Percentiles rank a stretch among this genome's conserved stretches.
phyloP scores from a whole-genome alignment of 1,139 yeast genomes.

The Pichia sp. region DNA sequence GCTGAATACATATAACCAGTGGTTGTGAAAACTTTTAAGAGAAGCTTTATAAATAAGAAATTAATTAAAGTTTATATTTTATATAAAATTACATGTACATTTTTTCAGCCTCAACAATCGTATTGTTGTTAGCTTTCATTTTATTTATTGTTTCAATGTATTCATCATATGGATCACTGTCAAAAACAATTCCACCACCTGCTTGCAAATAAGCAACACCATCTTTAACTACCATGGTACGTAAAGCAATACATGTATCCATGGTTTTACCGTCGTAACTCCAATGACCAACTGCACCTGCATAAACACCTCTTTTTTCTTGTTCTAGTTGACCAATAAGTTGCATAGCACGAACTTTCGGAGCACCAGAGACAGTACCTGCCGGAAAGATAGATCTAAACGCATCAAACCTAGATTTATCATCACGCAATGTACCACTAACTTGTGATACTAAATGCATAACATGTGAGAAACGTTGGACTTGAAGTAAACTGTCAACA shows the following conservation, averaged over 20 bases:
- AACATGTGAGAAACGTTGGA: constrained; percentile 94
- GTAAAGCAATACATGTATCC: constrained; percentile 95
- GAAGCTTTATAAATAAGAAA: too few relatives aligned
- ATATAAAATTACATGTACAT: constrained; percentile 13
- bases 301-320: constrained; percentile 93
- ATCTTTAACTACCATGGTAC: constrained; percentile 94
- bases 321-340: constrained; percentile 81
- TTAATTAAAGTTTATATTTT: too few relatives aligned
- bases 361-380: constrained; percentile 98
- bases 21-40: too few relatives aligned
- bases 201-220: constrained; percentile 92
- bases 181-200: constrained; percentile 96
- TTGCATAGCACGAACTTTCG: constrained; percentile 95
- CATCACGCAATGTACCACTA: constrained; percentile 79
- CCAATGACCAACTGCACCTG: constrained; percentile 99
- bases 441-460: constrained; percentile 96
- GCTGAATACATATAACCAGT: too few relatives aligned
- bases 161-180: constrained; percentile 93
- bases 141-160: constrained; percentile 95
- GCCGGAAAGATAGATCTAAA: constrained; percentile 97
- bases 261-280: constrained; percentile 86
- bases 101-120: constrained; percentile 84
- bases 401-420: constrained; percentile 89
- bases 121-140: constrained; percentile 87
- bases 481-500: constrained; percentile 82